Percentiles rank a stretch among this genome's conserved stretches.
phyloP scores from a whole-genome alignment of 2,329 filamentous ascomycete genomes.

The Sordariomycetes sp. region DNA sequence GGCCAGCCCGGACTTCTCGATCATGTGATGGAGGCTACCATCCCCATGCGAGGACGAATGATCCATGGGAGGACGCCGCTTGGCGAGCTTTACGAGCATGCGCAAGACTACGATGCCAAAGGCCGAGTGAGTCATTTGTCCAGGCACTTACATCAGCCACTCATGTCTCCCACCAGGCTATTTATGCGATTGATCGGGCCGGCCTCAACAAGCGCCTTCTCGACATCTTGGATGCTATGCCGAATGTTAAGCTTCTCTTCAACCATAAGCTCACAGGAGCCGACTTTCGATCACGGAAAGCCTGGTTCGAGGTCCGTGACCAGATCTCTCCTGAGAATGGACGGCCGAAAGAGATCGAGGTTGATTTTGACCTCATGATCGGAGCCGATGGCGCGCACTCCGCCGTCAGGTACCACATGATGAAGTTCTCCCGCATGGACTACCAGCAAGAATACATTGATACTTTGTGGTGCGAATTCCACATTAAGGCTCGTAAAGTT shows the following conservation, averaged over 20 bases:
- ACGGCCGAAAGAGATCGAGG: constrained; percentile 64
- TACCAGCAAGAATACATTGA: constrained; percentile 95
- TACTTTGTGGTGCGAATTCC: constrained; percentile 95
- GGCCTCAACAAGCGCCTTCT: constrained; percentile 76
- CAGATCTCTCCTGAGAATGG: constrained; percentile 21
- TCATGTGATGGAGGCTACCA: constrained; percentile 65
- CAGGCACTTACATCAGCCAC: constrained; percentile 1
- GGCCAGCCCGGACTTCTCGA: constrained; percentile 60
- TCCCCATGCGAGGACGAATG: constrained; percentile 95
- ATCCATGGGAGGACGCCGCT: constrained; percentile 65
- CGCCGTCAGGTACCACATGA: constrained; percentile 81
- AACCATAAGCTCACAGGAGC: constrained; percentile 88
- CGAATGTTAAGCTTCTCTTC: constrained; percentile 89
- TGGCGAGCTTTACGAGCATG: constrained; percentile 64
- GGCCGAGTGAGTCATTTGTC: constrained; percentile 54
- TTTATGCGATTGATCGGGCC: constrained; percentile 78
- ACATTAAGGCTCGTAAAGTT: constrained; percentile 49
- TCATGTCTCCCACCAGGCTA: constrained; percentile 53
- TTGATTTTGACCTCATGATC: constrained; percentile 86
- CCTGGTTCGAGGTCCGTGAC: constrained; percentile 70
- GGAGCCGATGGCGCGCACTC: constrained; percentile 95
- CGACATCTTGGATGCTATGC: constrained; percentile 71
- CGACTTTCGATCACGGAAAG: constrained; percentile 68
- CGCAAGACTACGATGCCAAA: constrained; percentile 87
- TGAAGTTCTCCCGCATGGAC: constrained; percentile 88